A percentile compares a stretch with the other conserved stretches of the same genome.
Evolutionary conservation across 176 grass and related monocot species (phyloP).

Genomic region (Oryza glumipatula): DNA sequence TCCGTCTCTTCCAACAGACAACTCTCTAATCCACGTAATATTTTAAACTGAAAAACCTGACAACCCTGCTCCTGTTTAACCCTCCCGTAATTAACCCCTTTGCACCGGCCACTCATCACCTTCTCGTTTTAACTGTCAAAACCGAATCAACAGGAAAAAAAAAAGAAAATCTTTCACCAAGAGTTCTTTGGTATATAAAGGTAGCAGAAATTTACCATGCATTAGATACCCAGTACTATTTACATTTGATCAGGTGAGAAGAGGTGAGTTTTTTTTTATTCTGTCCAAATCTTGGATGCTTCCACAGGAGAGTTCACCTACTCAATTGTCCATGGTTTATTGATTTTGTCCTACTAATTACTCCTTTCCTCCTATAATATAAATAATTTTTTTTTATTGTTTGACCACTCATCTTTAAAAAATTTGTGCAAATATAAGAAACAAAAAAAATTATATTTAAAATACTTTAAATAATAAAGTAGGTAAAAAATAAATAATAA

Average conservation of each 20-base stretch:
- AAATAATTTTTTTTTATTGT: background rate
- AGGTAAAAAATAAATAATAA: no score
- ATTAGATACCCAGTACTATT: background rate
- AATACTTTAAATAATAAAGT: no score
- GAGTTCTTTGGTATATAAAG: background rate
- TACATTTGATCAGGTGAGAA: constrained; percentile 28
- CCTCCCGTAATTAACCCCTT: constrained; percentile 19
- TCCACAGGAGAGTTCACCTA: constrained; percentile 40
- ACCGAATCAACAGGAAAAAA: background rate
- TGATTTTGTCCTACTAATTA: constrained; percentile 28
- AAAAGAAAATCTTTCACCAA: background rate
- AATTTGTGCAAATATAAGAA: no score
- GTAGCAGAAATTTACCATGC: background rate
- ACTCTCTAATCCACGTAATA: constrained; percentile 33
- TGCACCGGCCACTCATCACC: constrained; percentile 24
- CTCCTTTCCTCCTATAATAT: no score
- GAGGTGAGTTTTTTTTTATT: background rate
- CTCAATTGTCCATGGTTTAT: constrained; percentile 37
- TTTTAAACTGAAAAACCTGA: constrained; percentile 16
- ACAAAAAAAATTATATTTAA: no score
- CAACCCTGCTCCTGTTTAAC: constrained; percentile 1
- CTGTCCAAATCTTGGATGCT: constrained; percentile 62
- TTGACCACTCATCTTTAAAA: no score
- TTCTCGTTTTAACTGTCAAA: background rate
- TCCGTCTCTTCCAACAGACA: constrained; percentile 37